Conservation (phyloP, 73 alveolate species). For the Paramecium octaurelia region DNA sequence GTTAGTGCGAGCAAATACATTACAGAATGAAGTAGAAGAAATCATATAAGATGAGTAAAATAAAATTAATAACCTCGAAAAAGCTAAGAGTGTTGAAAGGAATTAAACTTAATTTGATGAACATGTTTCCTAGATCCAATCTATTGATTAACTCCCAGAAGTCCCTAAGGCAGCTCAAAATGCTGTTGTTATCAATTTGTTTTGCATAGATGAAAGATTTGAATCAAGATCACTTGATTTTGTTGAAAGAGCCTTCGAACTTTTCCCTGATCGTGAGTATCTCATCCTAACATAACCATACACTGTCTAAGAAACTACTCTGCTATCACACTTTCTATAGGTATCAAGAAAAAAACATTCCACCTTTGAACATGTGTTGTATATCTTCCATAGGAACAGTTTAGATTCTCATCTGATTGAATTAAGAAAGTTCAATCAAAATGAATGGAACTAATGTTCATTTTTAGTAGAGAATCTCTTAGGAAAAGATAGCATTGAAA, state of each 20-base stretch:
- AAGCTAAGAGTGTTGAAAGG: slow-evolving; percentile 67
- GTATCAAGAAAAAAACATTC: slow-evolving; percentile 88
- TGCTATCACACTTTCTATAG: slow-evolving; percentile 83
- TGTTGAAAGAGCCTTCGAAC: slow-evolving; percentile 92
- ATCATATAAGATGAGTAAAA: slow-evolving; percentile 71
- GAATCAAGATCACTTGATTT: slow-evolving; percentile 95
- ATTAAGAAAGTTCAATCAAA: slow-evolving; percentile 23
- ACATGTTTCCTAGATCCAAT: slow-evolving; percentile 79
- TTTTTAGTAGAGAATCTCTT: neutral
- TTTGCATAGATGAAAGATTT: slow-evolving; percentile 97
- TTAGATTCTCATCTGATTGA: slow-evolving; percentile 54
- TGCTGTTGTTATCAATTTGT: slow-evolving; percentile 95
- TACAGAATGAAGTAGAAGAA: slow-evolving; percentile 68
- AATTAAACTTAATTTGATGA: slow-evolving; percentile 71
- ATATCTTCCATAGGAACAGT: slow-evolving; percentile 94
- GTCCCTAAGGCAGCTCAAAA: slow-evolving; percentile 95
- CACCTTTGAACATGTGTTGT: slow-evolving; percentile 94
- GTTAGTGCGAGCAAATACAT: slow-evolving; percentile 36
- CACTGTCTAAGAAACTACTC: slow-evolving; percentile 94
- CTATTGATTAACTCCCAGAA: slow-evolving; percentile 91
- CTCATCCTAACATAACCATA: slow-evolving; percentile 96
- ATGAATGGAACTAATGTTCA: slow-evolving; percentile 63
- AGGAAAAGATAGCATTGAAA: neutral
- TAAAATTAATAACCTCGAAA: slow-evolving; percentile 60
- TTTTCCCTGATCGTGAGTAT: slow-evolving; percentile 96